phyloP scores from a whole-genome alignment of 805 yeast genomes.

The Jamesozyma hellenica region DNA sequence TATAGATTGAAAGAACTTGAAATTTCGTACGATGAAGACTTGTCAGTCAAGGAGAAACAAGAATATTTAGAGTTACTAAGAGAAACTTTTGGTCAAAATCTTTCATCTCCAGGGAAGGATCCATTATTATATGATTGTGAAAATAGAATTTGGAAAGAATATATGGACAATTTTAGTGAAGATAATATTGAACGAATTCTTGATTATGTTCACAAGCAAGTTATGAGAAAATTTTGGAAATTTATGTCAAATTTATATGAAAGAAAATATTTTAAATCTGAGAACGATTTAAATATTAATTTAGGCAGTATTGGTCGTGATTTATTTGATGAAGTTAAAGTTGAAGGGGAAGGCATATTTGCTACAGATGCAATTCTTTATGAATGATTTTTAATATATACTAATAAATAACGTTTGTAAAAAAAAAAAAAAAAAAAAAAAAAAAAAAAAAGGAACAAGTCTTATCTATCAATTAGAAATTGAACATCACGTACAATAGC shows the following conservation, averaged over 20 bases:
- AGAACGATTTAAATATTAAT: neutral
- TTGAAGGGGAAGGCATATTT: conserved; percentile 2
- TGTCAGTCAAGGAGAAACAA: conserved; percentile 9
- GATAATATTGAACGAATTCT: conserved; percentile 1
- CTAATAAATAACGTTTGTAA: neutral
- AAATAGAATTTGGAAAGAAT: conserved; percentile 12
- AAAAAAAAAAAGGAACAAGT: too few relatives aligned
- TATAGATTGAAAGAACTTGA: conserved; percentile 25
- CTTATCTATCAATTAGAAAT: conserved; percentile 21
- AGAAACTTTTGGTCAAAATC: conserved; percentile 6
- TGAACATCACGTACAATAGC: conserved; percentile 50
- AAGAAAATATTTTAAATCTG: neutral
- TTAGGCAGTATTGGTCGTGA: conserved; percentile 5
- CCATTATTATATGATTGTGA: conserved; percentile 19
- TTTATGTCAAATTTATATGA: conserved; percentile 1
- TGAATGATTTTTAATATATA: neutral
- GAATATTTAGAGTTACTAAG: conserved; percentile 10
- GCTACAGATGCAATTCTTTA: neutral
- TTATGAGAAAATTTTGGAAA: neutral
- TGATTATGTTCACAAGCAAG: neutral
- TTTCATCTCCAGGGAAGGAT: conserved; percentile 22
- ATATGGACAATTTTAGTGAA: conserved; percentile 1
- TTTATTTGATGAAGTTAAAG: conserved; percentile 3
- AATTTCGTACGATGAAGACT: conserved; percentile 12
- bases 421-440: neutral